Conservation (phyloP, 2,329 filamentous ascomycete genomes). For the Fusarium sp. region DNA sequence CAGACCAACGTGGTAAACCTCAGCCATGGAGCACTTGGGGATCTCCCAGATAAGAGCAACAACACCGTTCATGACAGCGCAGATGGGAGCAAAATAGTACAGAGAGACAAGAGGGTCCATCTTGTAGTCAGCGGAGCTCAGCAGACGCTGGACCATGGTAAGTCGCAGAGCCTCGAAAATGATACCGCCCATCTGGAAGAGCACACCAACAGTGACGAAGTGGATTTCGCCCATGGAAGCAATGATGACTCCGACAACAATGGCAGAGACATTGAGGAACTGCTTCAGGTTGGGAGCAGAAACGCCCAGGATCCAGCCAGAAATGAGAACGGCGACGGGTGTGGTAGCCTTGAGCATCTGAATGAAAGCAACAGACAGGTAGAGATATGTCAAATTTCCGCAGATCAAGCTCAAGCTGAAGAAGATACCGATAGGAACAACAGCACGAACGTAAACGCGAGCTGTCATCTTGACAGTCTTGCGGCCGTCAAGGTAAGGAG, state of each 20-base stretch:
- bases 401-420: conserved; percentile 97
- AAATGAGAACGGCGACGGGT: conserved; percentile 90
- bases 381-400: conserved; percentile 94
- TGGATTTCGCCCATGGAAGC: conserved; percentile 96
- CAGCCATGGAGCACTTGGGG: conserved; percentile 73
- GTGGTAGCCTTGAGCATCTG: conserved; percentile 99
- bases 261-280: conserved; percentile 92
- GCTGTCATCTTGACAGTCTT: conserved; percentile 98
- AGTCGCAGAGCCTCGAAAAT: conserved; percentile 85
- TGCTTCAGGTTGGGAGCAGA: conserved; percentile 86
- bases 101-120: conserved; percentile 91
- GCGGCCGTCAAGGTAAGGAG: conserved; percentile 88
- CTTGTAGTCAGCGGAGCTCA: conserved; percentile 87
- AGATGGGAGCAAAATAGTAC: conserved; percentile 90
- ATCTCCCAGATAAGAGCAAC: conserved; percentile 81
- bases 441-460: conserved; percentile 90
- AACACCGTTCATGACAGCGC: conserved; percentile 82
- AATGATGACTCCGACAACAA: conserved; percentile 93
- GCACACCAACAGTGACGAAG: conserved; percentile 83
- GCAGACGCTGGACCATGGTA: conserved; percentile 84
- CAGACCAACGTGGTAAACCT: conserved; percentile 79
- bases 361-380: conserved; percentile 95
- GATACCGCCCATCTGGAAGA: conserved; percentile 83
- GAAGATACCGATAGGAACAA: conserved; percentile 94
- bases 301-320: conserved; percentile 88